These are phyloP conservation scores for Diaporthe aspalathi DNA, from an alignment of 2,329 filamentous ascomycete species.

Conservation along the genomic window DNA sequence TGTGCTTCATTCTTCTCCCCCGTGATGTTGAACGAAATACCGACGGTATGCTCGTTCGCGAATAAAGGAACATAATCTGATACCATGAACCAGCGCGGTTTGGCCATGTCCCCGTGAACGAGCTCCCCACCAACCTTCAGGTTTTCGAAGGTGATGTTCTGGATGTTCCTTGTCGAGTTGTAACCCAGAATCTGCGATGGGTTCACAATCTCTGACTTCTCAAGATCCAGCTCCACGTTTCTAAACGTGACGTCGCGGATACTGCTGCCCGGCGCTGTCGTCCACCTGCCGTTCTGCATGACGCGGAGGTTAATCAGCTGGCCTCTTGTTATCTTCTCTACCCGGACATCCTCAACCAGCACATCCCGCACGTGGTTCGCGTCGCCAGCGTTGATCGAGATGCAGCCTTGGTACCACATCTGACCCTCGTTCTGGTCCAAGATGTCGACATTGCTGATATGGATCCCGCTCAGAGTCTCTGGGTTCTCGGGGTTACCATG, in stretches of 20 bases:
- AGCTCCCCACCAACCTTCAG: not conserved
- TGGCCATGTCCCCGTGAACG: not conserved
- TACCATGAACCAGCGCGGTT: constrained; percentile 1
- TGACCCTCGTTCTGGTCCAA: constrained; percentile 51
- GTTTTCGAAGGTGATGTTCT: constrained; percentile 6
- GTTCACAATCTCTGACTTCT: constrained; percentile 8
- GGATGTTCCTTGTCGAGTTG: not conserved
- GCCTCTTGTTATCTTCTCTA: constrained; percentile 48
- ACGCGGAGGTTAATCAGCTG: constrained; percentile 50
- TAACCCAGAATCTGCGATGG: not conserved
- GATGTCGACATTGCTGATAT: constrained; percentile 51
- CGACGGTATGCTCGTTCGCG: constrained; percentile 18
- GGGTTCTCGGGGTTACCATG: constrained; percentile 49
- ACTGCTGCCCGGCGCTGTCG: constrained; percentile 47
- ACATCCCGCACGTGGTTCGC: constrained; percentile 48
- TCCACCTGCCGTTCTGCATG: constrained; percentile 50
- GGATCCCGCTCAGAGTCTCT: constrained; percentile 47
- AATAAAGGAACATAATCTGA: constrained; percentile 14
- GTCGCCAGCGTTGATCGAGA: constrained; percentile 50
- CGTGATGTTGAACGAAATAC: not conserved
- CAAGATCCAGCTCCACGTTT: constrained; percentile 39
- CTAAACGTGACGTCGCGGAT: constrained; percentile 48
- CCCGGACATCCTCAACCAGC: constrained; percentile 46
- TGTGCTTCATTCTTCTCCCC: not conserved
- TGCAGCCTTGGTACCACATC: constrained; percentile 50